phyloP scores from a whole-genome alignment of 345 rosid species.

The Conringia planisiliqua region DNA sequence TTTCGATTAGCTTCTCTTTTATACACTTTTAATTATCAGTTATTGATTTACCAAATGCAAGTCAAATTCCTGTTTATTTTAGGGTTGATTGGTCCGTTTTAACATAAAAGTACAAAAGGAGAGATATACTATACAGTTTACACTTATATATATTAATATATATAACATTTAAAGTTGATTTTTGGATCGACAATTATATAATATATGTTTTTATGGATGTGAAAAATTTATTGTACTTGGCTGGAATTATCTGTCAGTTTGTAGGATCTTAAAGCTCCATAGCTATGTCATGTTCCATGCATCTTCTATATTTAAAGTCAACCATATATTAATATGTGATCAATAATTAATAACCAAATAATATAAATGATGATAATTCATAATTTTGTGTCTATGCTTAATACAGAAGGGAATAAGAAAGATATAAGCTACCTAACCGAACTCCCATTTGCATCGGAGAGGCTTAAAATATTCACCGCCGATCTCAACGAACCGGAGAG shows the following conservation, averaged over 20 bases:
- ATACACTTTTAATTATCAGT: background rate
- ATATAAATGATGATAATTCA: constrained; percentile 7
- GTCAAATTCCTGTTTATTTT: background rate
- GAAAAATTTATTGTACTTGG: constrained; percentile 33
- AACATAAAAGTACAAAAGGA: background rate
- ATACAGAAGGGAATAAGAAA: constrained; percentile 42
- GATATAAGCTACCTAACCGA: constrained; percentile 55
- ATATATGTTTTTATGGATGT: background rate
- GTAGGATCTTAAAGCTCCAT: constrained; percentile 31
- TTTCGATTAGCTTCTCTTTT: background rate
- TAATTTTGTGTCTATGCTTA: background rate
- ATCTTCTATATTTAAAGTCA: constrained; percentile 19
- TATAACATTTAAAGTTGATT: constrained; percentile 22
- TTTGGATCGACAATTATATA: constrained; percentile 19
- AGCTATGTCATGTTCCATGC: constrained; percentile 32
- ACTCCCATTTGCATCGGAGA: constrained; percentile 51
- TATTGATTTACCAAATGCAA: background rate
- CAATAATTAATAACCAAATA: constrained; percentile 13
- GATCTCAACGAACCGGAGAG: constrained; percentile 49
- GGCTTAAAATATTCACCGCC: constrained; percentile 49
- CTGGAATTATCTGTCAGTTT: constrained; percentile 38
- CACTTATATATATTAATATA: background rate
- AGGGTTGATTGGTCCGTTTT: constrained; percentile 5
- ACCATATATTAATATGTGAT: constrained; percentile 16
- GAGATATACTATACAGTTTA: background rate